Evolutionary conservation across 352 stramenopile genomes (phyloP).

Genomic region (Nothophytophthora sp.): DNA sequence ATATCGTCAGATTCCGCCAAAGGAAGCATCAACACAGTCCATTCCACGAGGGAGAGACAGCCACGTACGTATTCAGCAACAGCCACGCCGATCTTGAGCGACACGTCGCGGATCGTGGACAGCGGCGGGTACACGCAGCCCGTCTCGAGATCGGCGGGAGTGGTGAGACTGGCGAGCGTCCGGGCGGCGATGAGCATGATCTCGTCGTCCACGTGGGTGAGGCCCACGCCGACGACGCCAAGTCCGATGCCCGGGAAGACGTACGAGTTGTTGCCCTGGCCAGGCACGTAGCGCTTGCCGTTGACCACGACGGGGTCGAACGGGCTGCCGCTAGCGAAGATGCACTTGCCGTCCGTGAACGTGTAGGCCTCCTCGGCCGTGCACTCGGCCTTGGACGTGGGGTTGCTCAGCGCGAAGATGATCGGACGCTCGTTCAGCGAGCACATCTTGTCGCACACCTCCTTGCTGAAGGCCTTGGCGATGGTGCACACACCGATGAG

Average conservation of each 20-base stretch:
- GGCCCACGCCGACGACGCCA: slow-evolving; percentile 86
- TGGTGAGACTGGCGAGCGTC: slow-evolving; percentile 74
- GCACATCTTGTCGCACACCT: slow-evolving; percentile 90
- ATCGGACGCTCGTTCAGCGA: slow-evolving; percentile 90
- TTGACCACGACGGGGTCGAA: slow-evolving; percentile 95
- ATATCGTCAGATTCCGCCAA: slow-evolving; percentile 1
- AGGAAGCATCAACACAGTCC: not conserved
- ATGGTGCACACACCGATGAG: slow-evolving; percentile 96
- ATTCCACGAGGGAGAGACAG: not conserved
- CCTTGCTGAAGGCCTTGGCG: slow-evolving; percentile 88
- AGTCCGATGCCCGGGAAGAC: slow-evolving; percentile 97
- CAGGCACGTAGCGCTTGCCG: slow-evolving; percentile 81
- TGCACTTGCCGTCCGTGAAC: slow-evolving; percentile 95
- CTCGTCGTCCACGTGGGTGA: slow-evolving; percentile 79
- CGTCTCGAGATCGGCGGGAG: slow-evolving; percentile 87
- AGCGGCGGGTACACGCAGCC: slow-evolving; percentile 95
- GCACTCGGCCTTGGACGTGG: slow-evolving; percentile 96
- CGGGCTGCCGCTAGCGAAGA: slow-evolving; percentile 96
- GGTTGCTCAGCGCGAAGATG: slow-evolving; percentile 97
- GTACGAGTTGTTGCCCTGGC: slow-evolving; percentile 97
- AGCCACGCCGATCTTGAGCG: slow-evolving; percentile 91
- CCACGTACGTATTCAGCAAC: slow-evolving; percentile 81
- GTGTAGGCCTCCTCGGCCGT: slow-evolving; percentile 96
- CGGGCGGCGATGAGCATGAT: slow-evolving; percentile 85
- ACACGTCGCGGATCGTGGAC: slow-evolving; percentile 92